phyloP scores from a whole-genome alignment of 176 grass and related monocot genomes.

The Triticum timopheevii region DNA sequence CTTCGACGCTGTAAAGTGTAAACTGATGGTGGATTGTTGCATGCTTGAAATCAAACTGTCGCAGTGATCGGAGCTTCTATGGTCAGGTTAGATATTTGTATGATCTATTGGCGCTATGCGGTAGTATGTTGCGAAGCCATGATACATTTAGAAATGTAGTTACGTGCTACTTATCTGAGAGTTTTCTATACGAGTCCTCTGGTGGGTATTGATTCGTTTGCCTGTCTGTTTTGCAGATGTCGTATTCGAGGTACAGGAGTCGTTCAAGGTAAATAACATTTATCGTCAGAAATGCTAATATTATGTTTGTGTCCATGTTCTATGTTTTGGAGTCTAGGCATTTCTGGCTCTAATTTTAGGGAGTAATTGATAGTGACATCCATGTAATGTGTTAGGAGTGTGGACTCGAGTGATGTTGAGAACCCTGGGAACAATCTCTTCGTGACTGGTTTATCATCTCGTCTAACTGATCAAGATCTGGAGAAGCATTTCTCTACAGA shows the following conservation, averaged over 20 bases:
- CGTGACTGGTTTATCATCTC: constrained; percentile 66
- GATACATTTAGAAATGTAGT: not conserved
- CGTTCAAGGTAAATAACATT: constrained; percentile 49
- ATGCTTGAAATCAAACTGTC: not conserved
- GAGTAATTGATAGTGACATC: not conserved
- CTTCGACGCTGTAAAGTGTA: not conserved
- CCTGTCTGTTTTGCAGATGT: constrained; percentile 55
- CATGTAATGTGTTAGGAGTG: constrained; percentile 34
- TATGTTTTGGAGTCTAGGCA: not conserved
- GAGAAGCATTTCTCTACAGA: constrained; percentile 55
- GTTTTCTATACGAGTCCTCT: not conserved
- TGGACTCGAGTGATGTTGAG: constrained; percentile 55
- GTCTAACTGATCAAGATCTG: constrained; percentile 42
- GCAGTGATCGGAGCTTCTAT: not conserved
- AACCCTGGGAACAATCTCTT: constrained; percentile 72
- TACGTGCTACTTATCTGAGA: not conserved
- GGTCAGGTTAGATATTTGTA: not conserved
- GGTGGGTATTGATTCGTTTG: not conserved
- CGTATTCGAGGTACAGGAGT: constrained; percentile 63
- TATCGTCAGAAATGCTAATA: not conserved
- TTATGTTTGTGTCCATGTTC: not conserved
- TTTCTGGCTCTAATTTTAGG: not conserved
- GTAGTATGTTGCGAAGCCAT: not conserved
- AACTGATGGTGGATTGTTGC: not conserved
- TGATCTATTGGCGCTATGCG: not conserved